Conservation (phyloP, 78 protist species). For the Acrasis kona region DNA sequence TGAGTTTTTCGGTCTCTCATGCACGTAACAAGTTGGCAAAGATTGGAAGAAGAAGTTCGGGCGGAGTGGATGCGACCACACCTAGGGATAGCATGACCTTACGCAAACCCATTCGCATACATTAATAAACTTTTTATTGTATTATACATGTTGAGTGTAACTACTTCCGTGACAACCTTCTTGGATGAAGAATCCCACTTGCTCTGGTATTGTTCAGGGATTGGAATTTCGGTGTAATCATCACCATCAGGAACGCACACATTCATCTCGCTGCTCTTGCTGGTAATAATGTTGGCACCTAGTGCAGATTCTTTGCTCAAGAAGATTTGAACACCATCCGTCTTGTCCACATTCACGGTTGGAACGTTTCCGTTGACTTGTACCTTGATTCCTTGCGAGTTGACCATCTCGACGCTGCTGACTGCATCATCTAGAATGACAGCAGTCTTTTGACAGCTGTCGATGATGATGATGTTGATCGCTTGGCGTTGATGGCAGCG, state of each 20-base stretch:
- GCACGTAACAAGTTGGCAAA: no score
- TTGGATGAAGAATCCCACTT: neutral
- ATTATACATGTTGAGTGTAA: no score
- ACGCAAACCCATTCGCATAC: no score
- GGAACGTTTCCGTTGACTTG: conserved; percentile 56
- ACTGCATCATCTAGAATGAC: conserved; percentile 68
- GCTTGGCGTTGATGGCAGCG: neutral
- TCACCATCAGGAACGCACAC: conserved; percentile 31
- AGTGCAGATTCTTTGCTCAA: conserved; percentile 38
- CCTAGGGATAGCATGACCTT: no score
- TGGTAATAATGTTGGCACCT: conserved; percentile 55
- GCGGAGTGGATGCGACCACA: no score
- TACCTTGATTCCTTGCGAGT: conserved; percentile 56
- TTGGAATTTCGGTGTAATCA: neutral
- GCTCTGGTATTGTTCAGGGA: neutral
- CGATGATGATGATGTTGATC: conserved; percentile 62
- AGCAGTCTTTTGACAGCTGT: conserved; percentile 67
- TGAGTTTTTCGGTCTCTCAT: no score
- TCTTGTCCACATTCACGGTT: conserved; percentile 69
- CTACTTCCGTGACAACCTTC: neutral
- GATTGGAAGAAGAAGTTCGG: no score
- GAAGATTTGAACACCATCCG: conserved; percentile 51
- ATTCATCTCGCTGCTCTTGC: conserved; percentile 82
- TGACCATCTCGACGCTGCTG: conserved; percentile 63
- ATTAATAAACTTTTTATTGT: no score